Evolutionary conservation across 345 rosid species (phyloP), one percentile per base, ranked within the genome.

Genomic region (Eucalyptus melliodora): DNA sequence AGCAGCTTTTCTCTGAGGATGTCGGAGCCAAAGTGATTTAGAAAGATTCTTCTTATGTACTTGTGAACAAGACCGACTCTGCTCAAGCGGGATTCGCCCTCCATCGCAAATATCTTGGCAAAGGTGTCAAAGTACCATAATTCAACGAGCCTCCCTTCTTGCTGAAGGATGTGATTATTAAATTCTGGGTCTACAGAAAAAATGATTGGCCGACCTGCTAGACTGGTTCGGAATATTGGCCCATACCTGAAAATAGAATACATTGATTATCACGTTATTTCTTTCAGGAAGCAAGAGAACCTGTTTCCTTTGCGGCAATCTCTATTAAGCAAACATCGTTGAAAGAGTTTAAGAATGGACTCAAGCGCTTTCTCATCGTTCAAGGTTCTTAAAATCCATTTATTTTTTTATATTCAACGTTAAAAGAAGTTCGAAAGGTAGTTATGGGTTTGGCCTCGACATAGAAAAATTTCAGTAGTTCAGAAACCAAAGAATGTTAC

Each of bases 161-260:
- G 90, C 23, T 89, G 88, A 24, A 91, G 44, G 14, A 91, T 69
- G 69, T 50, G 40, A 49, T 87, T 49, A 77, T 91, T 91, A 27
- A 91, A 59, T 16, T 91, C 91, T 9, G 92, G 88, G 37, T 91
- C 92, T 26, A 90, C 90, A 49, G 92, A 88, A 12, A 91, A 55
- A 40, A 90, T 89, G 14, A 91, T 45, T 6, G 89, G 90, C 86
- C 89, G 86, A 21, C 91, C 92, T 9, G 77, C 88, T 53, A 91
- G 11, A 82, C 86, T 88, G 16, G 90, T 91, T 50, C 88, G 82
- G 56, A 90, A 91, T 59, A 92, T 89, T 26, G 89, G 90, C 65
- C 91, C 91, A 50, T 89, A 87, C 86, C 91, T 89, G 89, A 51
- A 47, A 51, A 59, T 9, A 31, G 34, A 50, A 50, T 42, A 87